A percentile compares a stretch with the other conserved stretches of the same genome.
These are phyloP conservation scores for Rhodamnia rubescens DNA, from an alignment of 345 rosid species.

Conservation along the genomic window DNA sequence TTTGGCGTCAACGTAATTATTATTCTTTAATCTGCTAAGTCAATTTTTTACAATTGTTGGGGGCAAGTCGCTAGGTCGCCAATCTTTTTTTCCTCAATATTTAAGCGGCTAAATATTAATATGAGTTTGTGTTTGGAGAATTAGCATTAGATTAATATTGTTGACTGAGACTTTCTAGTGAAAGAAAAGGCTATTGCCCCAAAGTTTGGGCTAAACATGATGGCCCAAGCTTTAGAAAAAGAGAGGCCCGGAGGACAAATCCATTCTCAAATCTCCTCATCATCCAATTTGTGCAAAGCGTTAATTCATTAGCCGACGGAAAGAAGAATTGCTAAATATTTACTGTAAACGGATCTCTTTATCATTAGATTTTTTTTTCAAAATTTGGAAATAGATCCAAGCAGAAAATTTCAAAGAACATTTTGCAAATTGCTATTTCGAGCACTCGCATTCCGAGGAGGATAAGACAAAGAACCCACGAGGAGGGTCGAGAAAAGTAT, in stretches of 20 bases:
- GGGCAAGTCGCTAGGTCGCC: neutral
- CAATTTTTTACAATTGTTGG: neutral
- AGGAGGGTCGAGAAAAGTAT: neutral
- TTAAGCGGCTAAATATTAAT: neutral
- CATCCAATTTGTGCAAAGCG: neutral
- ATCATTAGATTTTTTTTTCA: neutral
- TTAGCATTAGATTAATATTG: neutral
- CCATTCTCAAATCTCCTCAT: neutral
- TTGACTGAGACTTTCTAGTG: neutral
- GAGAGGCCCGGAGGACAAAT: neutral
- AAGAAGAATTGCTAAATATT: neutral
- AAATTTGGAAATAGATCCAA: neutral
- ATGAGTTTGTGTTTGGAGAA: neutral
- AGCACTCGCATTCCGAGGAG: neutral
- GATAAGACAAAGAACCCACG: neutral
- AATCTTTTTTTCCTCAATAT: neutral
- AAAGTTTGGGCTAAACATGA: neutral
- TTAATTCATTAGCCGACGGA: neutral
- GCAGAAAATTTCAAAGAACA: neutral
- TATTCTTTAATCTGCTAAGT: neutral
- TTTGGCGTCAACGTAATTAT: neutral
- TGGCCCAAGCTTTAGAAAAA: neutral
- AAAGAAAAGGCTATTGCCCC: neutral
- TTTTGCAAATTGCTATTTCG: neutral
- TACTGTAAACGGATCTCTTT: neutral